Percentiles rank a stretch among this genome's conserved stretches.
Conservation (phyloP, 1,284 basidiomycete species). For the Sporisorium reilianum region DNA sequence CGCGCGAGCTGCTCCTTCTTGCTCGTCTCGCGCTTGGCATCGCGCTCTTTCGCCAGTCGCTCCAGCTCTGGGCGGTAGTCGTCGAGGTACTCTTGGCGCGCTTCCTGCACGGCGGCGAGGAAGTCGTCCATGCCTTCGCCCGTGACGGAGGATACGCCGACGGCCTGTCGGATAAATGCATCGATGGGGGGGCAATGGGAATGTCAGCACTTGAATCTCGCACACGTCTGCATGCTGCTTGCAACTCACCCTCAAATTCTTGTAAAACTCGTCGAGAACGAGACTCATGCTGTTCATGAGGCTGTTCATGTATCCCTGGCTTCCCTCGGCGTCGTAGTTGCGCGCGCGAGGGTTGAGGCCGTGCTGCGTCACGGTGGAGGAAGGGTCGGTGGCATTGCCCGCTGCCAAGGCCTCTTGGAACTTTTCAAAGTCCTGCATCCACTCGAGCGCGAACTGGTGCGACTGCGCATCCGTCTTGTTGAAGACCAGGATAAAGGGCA, state of each 20-base stretch:
- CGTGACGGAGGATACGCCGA: slow-evolving; percentile 95
- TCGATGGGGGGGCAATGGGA: not conserved
- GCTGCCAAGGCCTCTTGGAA: slow-evolving; percentile 73
- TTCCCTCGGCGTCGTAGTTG: slow-evolving; percentile 54
- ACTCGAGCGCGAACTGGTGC: slow-evolving; percentile 91
- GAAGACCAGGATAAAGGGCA: slow-evolving; percentile 97
- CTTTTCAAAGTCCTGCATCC: slow-evolving; percentile 97
- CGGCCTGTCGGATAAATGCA: slow-evolving; percentile 74
- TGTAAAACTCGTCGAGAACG: slow-evolving; percentile 98
- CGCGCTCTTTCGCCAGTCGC: slow-evolving; percentile 74
- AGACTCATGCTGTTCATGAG: slow-evolving; percentile 99
- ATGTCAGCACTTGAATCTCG: slow-evolving; percentile 7
- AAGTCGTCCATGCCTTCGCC: slow-evolving; percentile 92
- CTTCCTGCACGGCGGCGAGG: slow-evolving; percentile 88
- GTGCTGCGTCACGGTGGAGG: slow-evolving; percentile 43
- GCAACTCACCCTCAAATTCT: slow-evolving; percentile 79
- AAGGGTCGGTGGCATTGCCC: slow-evolving; percentile 72
- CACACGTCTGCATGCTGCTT: not conserved
- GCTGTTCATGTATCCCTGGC: slow-evolving; percentile 96
- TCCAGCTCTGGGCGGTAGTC: slow-evolving; percentile 92
- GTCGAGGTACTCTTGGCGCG: slow-evolving; percentile 85
- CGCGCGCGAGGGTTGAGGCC: slow-evolving; percentile 30
- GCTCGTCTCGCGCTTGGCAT: slow-evolving; percentile 77
- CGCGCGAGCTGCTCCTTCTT: slow-evolving; percentile 79
- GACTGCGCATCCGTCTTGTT: slow-evolving; percentile 95